Base-by-base conservation (phyloP, 441 rosid genomes). In the Gossypium schwendimanii region DNA sequence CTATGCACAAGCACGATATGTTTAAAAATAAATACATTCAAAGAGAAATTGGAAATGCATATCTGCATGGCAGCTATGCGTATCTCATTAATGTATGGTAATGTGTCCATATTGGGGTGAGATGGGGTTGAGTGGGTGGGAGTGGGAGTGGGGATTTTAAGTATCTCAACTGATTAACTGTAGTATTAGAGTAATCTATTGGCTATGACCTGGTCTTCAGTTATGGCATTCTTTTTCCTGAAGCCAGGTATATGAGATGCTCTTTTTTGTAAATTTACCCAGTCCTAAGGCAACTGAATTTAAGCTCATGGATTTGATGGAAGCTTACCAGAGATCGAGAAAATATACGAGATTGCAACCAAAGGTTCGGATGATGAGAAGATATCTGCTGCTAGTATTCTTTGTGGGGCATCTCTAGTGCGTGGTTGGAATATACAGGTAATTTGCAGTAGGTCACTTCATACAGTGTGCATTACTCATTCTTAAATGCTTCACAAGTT, bases 361-460 rank as follows among this genome's bases (percentile, higher is more conserved):
- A 87, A 70, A 72, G 97, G 99, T 75, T 86, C 95, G 15, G 87
- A 84, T 71, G 97, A 96, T 73, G 99, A 95, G 86, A 96, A 89
- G 93, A 86, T 93, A 78, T 86, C 87, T 44, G 98, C 91, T 64
- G 97, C 96, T 74, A 82, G 90, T 80, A 86, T 96, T 85, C 96
- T 96, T 72, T 90, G 99, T 80, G 99, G 99, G 73, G 97, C 94
- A 69, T 90, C 99, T 79, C 86, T 96, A 23, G 78, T 88, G 81
- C 97, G 99, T 77, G 98, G 98, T 77, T 96, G 99, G 99, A 89
- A 87, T 78, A 71, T 91, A 80, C 99, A 96, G 92, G 99, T 91
- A 86, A 77, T 80, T 44, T 60, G 33, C 70, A 74, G 76, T 54
- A 45, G 50, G 20, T 54, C 57, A 18, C 70, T 69, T 44, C 26